phyloP scores from a whole-genome alignment of 2,329 filamentous ascomycete species.

The Aureobasidium vineae region DNA sequence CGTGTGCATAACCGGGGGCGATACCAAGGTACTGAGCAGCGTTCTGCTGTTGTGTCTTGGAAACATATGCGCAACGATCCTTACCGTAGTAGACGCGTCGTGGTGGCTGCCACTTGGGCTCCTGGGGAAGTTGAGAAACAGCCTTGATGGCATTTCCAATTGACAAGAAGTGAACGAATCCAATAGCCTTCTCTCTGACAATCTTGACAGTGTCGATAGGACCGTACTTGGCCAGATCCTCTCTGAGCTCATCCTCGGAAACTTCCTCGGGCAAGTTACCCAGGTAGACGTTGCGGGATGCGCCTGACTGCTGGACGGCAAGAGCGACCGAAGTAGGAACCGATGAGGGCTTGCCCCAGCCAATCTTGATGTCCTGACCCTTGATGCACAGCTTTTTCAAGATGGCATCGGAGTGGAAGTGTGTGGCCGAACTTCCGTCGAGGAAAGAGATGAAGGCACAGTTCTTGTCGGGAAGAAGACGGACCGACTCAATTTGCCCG shows the following conservation, averaged over 20 bases:
- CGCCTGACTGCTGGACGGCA: slow-evolving; percentile 94
- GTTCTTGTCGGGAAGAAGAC: slow-evolving; percentile 96
- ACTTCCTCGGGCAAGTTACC: slow-evolving; percentile 91
- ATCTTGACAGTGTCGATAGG: slow-evolving; percentile 97
- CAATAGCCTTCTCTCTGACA: slow-evolving; percentile 96
- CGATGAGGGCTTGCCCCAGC: slow-evolving; percentile 98
- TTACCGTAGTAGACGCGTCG: slow-evolving; percentile 98
- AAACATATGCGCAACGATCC: slow-evolving; percentile 96
- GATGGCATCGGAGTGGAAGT: slow-evolving; percentile 99
- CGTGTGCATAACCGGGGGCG: slow-evolving; percentile 92
- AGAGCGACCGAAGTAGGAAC: slow-evolving; percentile 97
- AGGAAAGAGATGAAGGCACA: slow-evolving; percentile 99
- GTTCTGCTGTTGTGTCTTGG: slow-evolving; percentile 99
- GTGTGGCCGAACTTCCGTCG: slow-evolving; percentile 93
- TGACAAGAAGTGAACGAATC: slow-evolving; percentile 95
- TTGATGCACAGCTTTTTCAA: slow-evolving; percentile 99
- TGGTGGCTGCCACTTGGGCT: slow-evolving; percentile 93
- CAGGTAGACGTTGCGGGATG: slow-evolving; percentile 94
- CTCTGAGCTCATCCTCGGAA: slow-evolving; percentile 84
- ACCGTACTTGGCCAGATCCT: slow-evolving; percentile 94
- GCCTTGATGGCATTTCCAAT: slow-evolving; percentile 99
- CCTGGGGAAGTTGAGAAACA: slow-evolving; percentile 91
- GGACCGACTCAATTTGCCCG: slow-evolving; percentile 98
- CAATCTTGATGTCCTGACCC: slow-evolving; percentile 98
- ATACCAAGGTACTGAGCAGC: slow-evolving; percentile 97